Base-by-base conservation (phyloP, 2,329 filamentous ascomycete genomes). In the Trichophyton rubrum region DNA sequence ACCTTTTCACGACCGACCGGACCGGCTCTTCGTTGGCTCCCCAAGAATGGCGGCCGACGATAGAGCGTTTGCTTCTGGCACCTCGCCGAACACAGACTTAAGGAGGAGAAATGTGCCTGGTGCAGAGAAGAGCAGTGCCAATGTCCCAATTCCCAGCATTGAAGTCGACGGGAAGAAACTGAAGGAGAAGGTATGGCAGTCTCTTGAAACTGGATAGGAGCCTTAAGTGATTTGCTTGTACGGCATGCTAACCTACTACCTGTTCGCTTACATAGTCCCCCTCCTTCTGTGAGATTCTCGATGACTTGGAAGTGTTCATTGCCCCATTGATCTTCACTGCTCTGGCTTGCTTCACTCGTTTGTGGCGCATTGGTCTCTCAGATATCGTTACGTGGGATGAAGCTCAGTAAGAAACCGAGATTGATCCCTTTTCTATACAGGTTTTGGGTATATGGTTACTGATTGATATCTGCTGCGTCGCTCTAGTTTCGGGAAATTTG, bases 371-470 rank as follows among this genome's bases (percentile, higher is more conserved):
- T 69, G 84, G 84, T 61, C 73, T 84, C 58, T 88, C 85, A 53
- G 80, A 83, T 63, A 88, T 88, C 67, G 85, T 88, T 62, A 88
- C 85, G 56, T 88, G 85, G 85, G 85, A 88, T 72, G 85, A 88
- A 77, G 85, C 85, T 67, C 85, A 88, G 83, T 86, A 83, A 73
- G 82, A 56, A 45, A 41, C 56, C 7, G 33, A 51, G 55, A 59
- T 58, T 62, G 38, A 62, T 47, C 27, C 45, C 59, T 53, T 45
- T 22, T 9, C 13, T 33, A 9, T 59, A 30, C 27, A 20, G 6
- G 11, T 38, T 38, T 13, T 38, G 33, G 24, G 24, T n/a, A 41
- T 17, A 59, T 35, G 30, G n/a, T 9, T 20, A 17, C 56, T 58
- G 35, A 41, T 43, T 58, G 35, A 41, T 58, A 58, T 41, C n/a